Evolutionary conservation across 2,329 filamentous ascomycete species (phyloP), one percentile per base, ranked within the genome.

Genomic region (Penicillium sp.): DNA sequence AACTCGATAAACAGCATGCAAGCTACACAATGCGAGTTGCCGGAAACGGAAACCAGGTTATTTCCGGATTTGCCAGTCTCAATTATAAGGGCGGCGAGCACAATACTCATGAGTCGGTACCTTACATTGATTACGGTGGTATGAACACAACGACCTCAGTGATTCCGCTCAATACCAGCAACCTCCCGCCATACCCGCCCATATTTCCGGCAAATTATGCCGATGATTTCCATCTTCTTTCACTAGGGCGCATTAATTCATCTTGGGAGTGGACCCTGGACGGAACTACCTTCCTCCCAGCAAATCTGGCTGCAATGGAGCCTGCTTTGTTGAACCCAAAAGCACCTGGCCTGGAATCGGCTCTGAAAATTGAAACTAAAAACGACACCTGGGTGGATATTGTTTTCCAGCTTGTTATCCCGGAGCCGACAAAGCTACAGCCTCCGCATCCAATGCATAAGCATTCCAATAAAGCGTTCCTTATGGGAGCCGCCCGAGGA

Each of bases 381-480:
- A 73, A 78, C 52, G 63, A 69, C 56, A 74, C 76, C 1, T 84
- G 81, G 82, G 72, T 84, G 5, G 82, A 85, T 59, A 64, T 84
- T 13, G 34, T 54, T 6, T 45, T 54, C 21, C 44, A 51, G 20
- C 26, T 51, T 6, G 72, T 82, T 53, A 71, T 82, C 49, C 64
- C 74, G 23, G 67, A 74, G 1, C 62, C 68, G 21, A 56, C 51
- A 0, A 65, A 66, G 4, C 72, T 77, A 3, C 80, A 83, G 61
- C 81, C 78, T 2, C 71, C 79, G 1, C 84, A 87, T 53, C 80
- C 83, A 0, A 81, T 87, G 49, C 84, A 87, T 74, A 86, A 86
- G 72, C 84, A 87, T 68, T 79, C 80, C 37, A 83, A 80, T 61
- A 84, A 83, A 65, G 82, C 79, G 67, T 86, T 77, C 58, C 68